Evolutionary conservation across 2,329 filamentous ascomycete species (phyloP).

Genomic region (Hymenoscyphus infarciens): DNA sequence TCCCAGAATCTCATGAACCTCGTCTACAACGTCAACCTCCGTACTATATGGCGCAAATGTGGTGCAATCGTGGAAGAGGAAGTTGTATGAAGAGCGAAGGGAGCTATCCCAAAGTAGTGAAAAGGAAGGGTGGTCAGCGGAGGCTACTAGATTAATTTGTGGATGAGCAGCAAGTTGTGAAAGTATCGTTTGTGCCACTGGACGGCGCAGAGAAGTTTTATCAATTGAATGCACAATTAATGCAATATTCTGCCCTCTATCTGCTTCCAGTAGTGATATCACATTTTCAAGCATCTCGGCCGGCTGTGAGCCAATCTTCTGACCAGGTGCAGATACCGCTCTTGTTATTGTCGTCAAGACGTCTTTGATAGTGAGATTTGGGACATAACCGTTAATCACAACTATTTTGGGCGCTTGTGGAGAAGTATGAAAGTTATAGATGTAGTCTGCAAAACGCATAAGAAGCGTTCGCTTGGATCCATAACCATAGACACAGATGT

Average conservation of each 20-base stretch:
- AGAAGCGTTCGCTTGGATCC: slow-evolving; percentile 81
- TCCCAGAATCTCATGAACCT: slow-evolving; percentile 82
- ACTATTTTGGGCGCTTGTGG: slow-evolving; percentile 56
- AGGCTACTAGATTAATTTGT: slow-evolving; percentile 69
- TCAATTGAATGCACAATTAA: slow-evolving; percentile 87
- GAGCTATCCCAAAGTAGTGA: slow-evolving; percentile 85
- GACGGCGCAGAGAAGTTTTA: slow-evolving; percentile 68
- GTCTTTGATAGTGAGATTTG: slow-evolving; percentile 63
- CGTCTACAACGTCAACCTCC: slow-evolving; percentile 83
- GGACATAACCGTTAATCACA: slow-evolving; percentile 81
- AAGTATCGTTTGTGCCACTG: slow-evolving; percentile 66
- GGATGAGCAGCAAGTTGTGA: slow-evolving; percentile 73
- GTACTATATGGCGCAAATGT: slow-evolving; percentile 74
- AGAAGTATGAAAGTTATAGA: slow-evolving; percentile 47
- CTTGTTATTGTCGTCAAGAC: slow-evolving; percentile 65
- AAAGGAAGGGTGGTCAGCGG: slow-evolving; percentile 85
- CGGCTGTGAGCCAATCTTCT: slow-evolving; percentile 49
- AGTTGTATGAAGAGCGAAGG: slow-evolving; percentile 77
- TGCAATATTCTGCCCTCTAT: slow-evolving; percentile 49
- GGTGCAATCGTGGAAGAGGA: slow-evolving; percentile 90
- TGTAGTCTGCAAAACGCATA: slow-evolving; percentile 68
- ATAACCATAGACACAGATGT: slow-evolving; percentile 86
- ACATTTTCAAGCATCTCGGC: slow-evolving; percentile 66
- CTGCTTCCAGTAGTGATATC: slow-evolving; percentile 55
- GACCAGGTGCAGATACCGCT: slow-evolving; percentile 48